A percentile compares a stretch with the other conserved stretches of the same genome.
Conservation (phyloP, 768 basidiomycete genomes). For the Suillus fuscotomentosus region DNA sequence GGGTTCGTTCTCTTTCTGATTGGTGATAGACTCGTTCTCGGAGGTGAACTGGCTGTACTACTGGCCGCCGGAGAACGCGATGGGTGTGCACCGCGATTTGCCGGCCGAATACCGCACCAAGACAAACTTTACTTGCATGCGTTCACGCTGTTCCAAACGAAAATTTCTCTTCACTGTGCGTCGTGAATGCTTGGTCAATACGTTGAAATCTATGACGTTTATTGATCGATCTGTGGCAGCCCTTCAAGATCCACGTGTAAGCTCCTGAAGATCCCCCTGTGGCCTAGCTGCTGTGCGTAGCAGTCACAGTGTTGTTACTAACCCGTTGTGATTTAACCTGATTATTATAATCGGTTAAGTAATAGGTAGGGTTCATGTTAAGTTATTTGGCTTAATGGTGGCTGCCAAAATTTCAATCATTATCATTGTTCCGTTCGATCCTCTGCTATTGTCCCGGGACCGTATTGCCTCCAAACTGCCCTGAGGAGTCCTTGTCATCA, state of each 20-base stretch:
- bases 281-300: background rate
- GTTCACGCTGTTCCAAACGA: background rate
- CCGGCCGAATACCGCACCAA: too few species aligned
- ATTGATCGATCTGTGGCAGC: conserved; percentile 3
- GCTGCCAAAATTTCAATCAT: too few species aligned
- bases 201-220: background rate
- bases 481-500: too few species aligned
- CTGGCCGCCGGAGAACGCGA: background rate
- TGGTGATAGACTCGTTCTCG: background rate
- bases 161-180: background rate
- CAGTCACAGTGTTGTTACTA: too few species aligned
- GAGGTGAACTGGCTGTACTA: background rate
- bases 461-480: too few species aligned
- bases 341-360: too few species aligned
- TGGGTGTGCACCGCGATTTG: background rate
- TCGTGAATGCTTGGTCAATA: background rate
- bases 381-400: too few species aligned
- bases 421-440: too few species aligned
- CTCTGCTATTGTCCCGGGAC: too few species aligned
- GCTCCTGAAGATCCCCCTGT: conserved; percentile 1
- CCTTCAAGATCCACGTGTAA: background rate
- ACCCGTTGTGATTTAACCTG: too few species aligned
- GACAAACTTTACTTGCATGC: background rate
- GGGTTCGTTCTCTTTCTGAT: background rate
- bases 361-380: too few species aligned